Percentiles rank a stretch among this genome's conserved stretches.
Evolutionary conservation across 148 eudicot species (phyloP).

Genomic region (Agrostemma githago): DNA sequence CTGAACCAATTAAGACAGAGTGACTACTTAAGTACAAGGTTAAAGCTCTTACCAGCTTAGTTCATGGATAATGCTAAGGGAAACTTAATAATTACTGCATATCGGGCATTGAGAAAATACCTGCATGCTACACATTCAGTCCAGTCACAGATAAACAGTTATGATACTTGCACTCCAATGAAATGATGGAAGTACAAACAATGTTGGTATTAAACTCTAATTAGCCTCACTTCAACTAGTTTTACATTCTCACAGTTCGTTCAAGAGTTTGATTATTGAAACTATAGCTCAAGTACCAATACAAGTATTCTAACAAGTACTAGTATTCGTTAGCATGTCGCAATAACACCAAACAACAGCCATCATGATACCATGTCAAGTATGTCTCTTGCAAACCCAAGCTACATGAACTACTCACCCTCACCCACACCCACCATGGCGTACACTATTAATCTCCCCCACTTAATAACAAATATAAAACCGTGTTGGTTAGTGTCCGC

Average conservation of each 20-base stretch:
- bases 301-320: too few species aligned
- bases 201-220: neutral
- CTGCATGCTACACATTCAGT: slow-evolving; percentile 34
- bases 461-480: too few species aligned
- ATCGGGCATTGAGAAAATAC: slow-evolving; percentile 84
- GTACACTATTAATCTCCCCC: too few species aligned
- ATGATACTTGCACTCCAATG: neutral
- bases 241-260: neutral
- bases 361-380: too few species aligned
- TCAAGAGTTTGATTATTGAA: neutral
- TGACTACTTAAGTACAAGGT: slow-evolving; percentile 17
- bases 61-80: slow-evolving; percentile 8
- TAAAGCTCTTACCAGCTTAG: neutral
- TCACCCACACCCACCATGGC: too few species aligned
- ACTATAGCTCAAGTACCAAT: neutral
- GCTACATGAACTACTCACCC: too few species aligned
- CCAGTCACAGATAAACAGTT: slow-evolving; percentile 8
- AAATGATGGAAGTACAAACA: neutral
- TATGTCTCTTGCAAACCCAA: too few species aligned
- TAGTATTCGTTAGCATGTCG: too few species aligned
- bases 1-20: slow-evolving; percentile 37
- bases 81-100: slow-evolving; percentile 43
- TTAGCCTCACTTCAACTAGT: neutral
- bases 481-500: too few species aligned
- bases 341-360: too few species aligned